Percentiles rank a stretch among this genome's conserved stretches.
These are phyloP conservation scores for Venturia asperata DNA, from an alignment of 2,329 filamentous ascomycete genomes.

Conservation along the genomic window DNA sequence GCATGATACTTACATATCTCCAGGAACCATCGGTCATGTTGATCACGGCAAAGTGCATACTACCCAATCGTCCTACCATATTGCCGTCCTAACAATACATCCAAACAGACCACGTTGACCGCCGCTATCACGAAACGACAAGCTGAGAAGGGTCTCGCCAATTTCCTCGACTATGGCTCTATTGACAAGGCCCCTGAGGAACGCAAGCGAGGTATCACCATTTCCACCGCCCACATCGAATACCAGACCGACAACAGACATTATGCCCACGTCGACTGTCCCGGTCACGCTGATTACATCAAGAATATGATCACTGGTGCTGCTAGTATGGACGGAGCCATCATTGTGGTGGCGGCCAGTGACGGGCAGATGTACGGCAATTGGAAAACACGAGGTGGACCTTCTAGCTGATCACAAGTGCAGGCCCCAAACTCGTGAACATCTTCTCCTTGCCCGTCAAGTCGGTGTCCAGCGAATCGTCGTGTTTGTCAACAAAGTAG, in stretches of 20 bases:
- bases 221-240: slow-evolving; percentile 97
- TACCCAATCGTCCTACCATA: slow-evolving; percentile 7
- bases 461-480: slow-evolving; percentile 97
- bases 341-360: slow-evolving; percentile 96
- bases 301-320: slow-evolving; percentile 99
- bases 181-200: slow-evolving; percentile 99
- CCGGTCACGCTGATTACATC: slow-evolving; percentile 99
- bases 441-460: slow-evolving; percentile 94
- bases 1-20: neutral
- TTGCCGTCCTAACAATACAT: neutral
- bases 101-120: slow-evolving; percentile 80
- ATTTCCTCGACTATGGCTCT: slow-evolving; percentile 92
- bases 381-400: slow-evolving; percentile 29
- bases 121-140: slow-evolving; percentile 98
- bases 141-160: slow-evolving; percentile 86
- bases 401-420: neutral
- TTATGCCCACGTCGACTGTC: slow-evolving; percentile 99
- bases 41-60: slow-evolving; percentile 90
- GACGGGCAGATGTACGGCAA: slow-evolving; percentile 80
- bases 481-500: slow-evolving; percentile 99
- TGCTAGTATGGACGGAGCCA: slow-evolving; percentile 97
- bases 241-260: slow-evolving; percentile 90
- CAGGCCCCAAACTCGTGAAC: slow-evolving; percentile 92
- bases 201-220: slow-evolving; percentile 99
- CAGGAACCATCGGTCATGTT: slow-evolving; percentile 96